Percentiles rank a stretch among this genome's conserved stretches.
phyloP scores from a whole-genome alignment of 805 yeast species.

The Nakazawaea populi region DNA sequence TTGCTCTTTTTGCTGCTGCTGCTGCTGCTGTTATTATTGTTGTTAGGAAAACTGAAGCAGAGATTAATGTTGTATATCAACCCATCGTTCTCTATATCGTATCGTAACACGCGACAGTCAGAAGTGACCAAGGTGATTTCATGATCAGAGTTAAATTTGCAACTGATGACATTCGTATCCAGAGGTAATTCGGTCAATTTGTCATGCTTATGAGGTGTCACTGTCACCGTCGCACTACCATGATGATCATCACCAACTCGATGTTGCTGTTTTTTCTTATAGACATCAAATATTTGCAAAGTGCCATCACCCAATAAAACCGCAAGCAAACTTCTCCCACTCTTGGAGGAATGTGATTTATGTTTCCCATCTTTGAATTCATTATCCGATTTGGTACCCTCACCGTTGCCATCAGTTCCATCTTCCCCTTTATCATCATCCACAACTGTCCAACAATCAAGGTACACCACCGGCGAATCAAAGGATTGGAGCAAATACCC shows the following conservation, averaged over 20 bases:
- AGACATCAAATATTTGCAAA: background rate
- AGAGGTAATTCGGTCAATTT: slow-evolving; percentile 1
- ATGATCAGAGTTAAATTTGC: background rate
- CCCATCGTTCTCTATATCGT: background rate
- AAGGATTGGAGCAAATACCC: background rate
- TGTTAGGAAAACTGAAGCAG: too few species aligned
- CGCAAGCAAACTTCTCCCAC: background rate
- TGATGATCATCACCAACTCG: too few species aligned
- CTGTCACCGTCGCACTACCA: background rate
- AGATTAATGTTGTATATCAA: background rate
- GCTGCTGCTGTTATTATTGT: too few species aligned
- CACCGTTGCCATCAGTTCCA: too few species aligned
- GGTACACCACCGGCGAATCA: background rate
- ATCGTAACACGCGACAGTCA: background rate
- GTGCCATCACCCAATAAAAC: background rate
- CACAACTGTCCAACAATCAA: background rate
- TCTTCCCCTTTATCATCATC: too few species aligned
- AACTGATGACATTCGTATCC: background rate
- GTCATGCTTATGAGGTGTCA: background rate
- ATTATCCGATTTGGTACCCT: too few species aligned
- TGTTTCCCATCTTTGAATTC: too few species aligned
- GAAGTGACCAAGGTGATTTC: slow-evolving; percentile 3
- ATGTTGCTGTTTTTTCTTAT: too few species aligned
- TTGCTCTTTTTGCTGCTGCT: background rate
- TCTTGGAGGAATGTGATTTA: too few species aligned